Evolutionary conservation across 768 basidiomycete genomes (phyloP).

Genomic region (Mycena amicta): DNA sequence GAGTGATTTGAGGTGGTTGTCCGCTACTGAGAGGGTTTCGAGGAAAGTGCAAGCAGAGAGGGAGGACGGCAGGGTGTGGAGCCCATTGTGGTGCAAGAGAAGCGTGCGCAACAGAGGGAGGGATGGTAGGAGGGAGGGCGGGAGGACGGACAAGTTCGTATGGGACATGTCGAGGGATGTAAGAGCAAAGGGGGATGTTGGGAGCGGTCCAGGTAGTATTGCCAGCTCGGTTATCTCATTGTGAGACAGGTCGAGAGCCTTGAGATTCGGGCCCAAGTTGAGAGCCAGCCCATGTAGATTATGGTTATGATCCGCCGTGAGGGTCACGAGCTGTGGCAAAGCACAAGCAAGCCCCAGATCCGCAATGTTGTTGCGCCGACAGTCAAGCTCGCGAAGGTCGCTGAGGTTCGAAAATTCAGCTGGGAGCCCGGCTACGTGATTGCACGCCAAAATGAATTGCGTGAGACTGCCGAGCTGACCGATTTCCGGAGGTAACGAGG

Average conservation of each 20-base stretch:
- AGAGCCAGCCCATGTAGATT: slow-evolving; percentile 75
- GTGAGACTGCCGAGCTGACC: slow-evolving; percentile 69
- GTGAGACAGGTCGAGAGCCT: slow-evolving; percentile 72
- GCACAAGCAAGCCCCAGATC: slow-evolving; percentile 72
- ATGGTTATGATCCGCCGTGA: slow-evolving; percentile 81
- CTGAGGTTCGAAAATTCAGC: slow-evolving; percentile 54
- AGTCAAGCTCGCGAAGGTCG: slow-evolving; percentile 73
- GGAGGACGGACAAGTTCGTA: slow-evolving; percentile 83
- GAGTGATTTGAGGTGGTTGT: slow-evolving; percentile 80
- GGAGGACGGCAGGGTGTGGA: slow-evolving; percentile 79
- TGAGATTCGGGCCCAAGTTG: slow-evolving; percentile 60
- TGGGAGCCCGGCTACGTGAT: slow-evolving; percentile 75
- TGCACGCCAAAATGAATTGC: slow-evolving; percentile 77
- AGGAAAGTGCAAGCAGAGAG: slow-evolving; percentile 75
- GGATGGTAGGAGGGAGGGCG: slow-evolving; percentile 70
- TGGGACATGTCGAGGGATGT: slow-evolving; percentile 87
- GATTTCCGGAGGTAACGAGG: slow-evolving; percentile 77
- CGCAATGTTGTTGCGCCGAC: slow-evolving; percentile 78
- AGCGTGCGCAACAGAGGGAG: slow-evolving; percentile 74
- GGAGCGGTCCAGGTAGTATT: slow-evolving; percentile 53
- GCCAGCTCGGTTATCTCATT: slow-evolving; percentile 88
- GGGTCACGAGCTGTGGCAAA: slow-evolving; percentile 64
- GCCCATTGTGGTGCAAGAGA: slow-evolving; percentile 83
- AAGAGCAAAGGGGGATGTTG: slow-evolving; percentile 51
- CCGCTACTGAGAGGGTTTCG: slow-evolving; percentile 77